Evolutionary conservation across 768 basidiomycete species (phyloP).

Genomic region (Termitomyces sp.): DNA sequence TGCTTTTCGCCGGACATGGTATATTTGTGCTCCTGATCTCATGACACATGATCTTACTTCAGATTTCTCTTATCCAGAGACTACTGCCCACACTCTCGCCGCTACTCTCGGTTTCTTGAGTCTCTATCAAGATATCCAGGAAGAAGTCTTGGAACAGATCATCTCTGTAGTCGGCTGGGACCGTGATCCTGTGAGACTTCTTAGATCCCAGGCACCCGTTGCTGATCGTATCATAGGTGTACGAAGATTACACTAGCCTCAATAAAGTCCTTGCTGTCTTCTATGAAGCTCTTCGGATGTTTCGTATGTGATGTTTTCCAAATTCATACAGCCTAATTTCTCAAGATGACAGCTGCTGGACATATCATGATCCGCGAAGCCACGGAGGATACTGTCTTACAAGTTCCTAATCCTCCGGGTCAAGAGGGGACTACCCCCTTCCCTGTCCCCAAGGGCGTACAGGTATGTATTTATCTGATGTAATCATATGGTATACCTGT

Average conservation of each 20-base stretch:
- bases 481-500: not conserved
- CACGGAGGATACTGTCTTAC: conserved; percentile 36
- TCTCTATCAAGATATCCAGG: conserved; percentile 37
- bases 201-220: not conserved
- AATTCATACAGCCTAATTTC: not conserved
- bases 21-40: not conserved
- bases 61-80: conserved; percentile 25
- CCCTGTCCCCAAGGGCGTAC: conserved; percentile 35
- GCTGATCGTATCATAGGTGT: conserved; percentile 19
- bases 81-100: conserved; percentile 40
- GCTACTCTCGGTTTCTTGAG: conserved; percentile 41
- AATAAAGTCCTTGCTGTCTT: conserved; percentile 40
- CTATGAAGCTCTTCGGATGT: conserved; percentile 40
- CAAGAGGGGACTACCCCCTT: conserved; percentile 33
- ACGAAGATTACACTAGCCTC: conserved; percentile 37
- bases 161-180: conserved; percentile 27
- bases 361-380: conserved; percentile 39
- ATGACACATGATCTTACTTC: not conserved
- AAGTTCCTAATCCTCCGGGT: conserved; percentile 36
- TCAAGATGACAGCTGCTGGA: conserved; percentile 31
- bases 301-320: conserved; percentile 31
- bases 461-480: conserved; percentile 18
- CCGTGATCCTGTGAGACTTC: conserved; percentile 28
- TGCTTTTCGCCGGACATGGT: conserved; percentile 61
- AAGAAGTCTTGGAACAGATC: conserved; percentile 38